Evolutionary conservation across 345 rosid genomes (phyloP).

Genomic region (Ceriops tagal): DNA sequence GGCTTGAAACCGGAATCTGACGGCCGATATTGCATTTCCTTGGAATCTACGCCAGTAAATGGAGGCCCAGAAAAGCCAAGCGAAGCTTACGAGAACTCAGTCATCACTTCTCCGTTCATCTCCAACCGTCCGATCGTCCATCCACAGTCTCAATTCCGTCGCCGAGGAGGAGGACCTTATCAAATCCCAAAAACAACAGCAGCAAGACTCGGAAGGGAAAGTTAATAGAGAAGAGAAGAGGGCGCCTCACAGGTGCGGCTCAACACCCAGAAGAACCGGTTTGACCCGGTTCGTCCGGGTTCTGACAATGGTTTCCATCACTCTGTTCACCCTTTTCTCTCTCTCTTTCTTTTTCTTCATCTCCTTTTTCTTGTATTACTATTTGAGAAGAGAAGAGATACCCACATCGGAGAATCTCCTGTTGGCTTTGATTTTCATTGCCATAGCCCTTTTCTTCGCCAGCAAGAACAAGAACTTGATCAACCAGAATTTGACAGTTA

Average conservation of each 20-base stretch:
- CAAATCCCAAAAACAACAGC: constrained; percentile 21
- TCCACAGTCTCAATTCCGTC: constrained; percentile 74
- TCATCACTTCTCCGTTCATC: constrained; percentile 87
- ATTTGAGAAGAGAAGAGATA: constrained; percentile 52
- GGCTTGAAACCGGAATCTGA: neutral
- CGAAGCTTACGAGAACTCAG: constrained; percentile 68
- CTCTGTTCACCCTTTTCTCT: constrained; percentile 43
- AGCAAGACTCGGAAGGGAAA: constrained; percentile 7
- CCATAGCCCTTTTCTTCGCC: constrained; percentile 71
- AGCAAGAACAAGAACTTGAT: constrained; percentile 63
- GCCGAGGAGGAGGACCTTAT: constrained; percentile 51
- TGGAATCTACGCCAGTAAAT: constrained; percentile 20
- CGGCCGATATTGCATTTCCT: constrained; percentile 16
- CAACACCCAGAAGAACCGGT: constrained; percentile 43
- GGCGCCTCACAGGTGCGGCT: constrained; percentile 31
- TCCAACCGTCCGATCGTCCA: constrained; percentile 80
- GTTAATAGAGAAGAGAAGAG: constrained; percentile 34
- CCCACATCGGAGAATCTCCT: constrained; percentile 77
- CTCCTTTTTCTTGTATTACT: constrained; percentile 5
- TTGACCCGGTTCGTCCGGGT: constrained; percentile 51
- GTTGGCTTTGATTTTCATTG: constrained; percentile 66
- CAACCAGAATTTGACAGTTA: constrained; percentile 38
- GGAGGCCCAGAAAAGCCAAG: constrained; percentile 63
- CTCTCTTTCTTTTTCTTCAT: constrained; percentile 47
- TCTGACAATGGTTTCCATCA: constrained; percentile 49